Conservation (phyloP, 2,329 filamentous ascomycete genomes). For the Calonectria hawksworthii region DNA sequence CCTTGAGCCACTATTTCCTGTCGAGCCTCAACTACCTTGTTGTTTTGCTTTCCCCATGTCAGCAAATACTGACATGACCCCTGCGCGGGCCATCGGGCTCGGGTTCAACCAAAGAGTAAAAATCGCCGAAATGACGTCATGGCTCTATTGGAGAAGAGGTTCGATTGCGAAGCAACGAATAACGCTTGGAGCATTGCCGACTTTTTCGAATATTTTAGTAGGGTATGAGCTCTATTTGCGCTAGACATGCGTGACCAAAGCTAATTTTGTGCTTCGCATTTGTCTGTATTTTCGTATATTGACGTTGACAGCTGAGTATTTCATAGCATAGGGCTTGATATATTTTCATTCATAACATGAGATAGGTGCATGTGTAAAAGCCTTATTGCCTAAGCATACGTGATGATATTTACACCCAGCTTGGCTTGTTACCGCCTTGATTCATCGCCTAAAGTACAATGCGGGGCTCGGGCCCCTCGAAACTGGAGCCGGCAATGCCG, state of each 20-base stretch:
- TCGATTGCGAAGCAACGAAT: not conserved
- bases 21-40: not conserved
- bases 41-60: not conserved
- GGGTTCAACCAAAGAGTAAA: not conserved
- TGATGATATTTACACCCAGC: too few relatives aligned
- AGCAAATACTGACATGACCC: not conserved
- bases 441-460: not conserved
- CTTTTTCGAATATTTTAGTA: not conserved
- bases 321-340: not conserved
- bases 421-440: too few relatives aligned
- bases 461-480: not conserved
- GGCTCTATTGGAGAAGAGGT: not conserved
- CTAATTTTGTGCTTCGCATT: not conserved
- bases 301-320: not conserved
- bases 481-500: not conserved
- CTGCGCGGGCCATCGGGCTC: not conserved
- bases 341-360: too few relatives aligned
- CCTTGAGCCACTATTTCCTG: too few relatives aligned
- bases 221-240: not conserved
- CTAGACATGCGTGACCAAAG: not conserved
- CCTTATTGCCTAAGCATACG: not conserved
- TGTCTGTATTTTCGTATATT: not conserved
- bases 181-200: not conserved
- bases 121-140: not conserved
- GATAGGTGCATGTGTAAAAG: too few relatives aligned